phyloP scores from a whole-genome alignment of 2,329 filamentous ascomycete genomes.

The Diaporthe ampelina region DNA sequence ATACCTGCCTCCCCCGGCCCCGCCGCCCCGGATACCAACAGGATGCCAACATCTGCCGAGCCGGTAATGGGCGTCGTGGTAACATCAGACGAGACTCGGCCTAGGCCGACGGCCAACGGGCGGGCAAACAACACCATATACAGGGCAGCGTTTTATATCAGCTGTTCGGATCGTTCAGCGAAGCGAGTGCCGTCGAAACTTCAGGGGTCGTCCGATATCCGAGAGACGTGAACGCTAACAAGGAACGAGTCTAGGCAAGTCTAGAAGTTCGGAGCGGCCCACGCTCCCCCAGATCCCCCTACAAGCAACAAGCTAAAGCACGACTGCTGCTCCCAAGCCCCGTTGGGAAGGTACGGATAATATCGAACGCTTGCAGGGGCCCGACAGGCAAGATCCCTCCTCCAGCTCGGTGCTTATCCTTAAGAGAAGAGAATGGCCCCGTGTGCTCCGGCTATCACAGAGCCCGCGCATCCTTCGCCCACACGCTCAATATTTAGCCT shows the following conservation, averaged over 20 bases:
- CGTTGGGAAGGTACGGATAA: background rate
- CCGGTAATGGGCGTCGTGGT: background rate
- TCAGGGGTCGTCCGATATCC: background rate
- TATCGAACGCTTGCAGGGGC: background rate
- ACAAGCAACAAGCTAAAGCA: background rate
- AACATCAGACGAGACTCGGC: conserved; percentile 1
- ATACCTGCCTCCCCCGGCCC: background rate
- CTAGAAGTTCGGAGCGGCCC: background rate
- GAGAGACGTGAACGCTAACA: background rate
- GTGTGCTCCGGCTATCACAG: background rate
- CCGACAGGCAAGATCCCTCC: conserved; percentile 7
- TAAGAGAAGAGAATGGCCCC: background rate
- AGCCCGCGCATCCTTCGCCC: background rate
- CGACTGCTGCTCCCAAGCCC: background rate
- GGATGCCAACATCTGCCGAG: background rate
- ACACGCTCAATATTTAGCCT: background rate
- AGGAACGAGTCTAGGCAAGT: background rate
- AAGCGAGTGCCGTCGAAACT: conserved; percentile 1
- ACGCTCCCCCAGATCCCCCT: background rate
- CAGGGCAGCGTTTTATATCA: background rate
- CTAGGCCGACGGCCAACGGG: background rate
- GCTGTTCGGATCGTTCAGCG: background rate
- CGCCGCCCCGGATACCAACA: background rate
- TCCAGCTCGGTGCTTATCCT: background rate
- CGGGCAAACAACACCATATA: background rate